Base-by-base conservation (phyloP, 768 basidiomycete genomes). In the Suillus brevipes region DNA sequence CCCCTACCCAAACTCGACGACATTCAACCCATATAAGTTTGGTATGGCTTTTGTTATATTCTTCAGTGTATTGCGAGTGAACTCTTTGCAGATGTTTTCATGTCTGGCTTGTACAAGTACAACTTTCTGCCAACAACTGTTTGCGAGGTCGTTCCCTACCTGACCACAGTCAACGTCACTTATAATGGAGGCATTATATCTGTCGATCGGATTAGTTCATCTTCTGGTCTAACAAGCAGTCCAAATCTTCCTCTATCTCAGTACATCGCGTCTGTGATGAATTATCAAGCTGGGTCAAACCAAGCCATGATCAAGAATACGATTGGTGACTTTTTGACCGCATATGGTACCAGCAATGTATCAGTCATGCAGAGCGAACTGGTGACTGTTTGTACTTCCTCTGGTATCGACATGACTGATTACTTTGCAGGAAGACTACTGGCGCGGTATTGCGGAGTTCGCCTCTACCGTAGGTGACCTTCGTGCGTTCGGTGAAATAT, bases 121-220 rank as follows among this genome's bases (percentile, higher is more conserved):
- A 5, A 12, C 38, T 72, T 71, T 20, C 60, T 71, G 3, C 57
- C 68, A 1, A 18, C 50, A 4, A 60, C 40, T 1, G 13, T 65
- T 5, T 71, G 70, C 53, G 25, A 37, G 31, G 63, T 72, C 14
- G 47, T 47, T 18, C 70, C 65, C n/a, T 63, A 64, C 37, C 13
- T 64, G 53, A 47, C 52, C 4, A 71, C 65, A 13, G 64, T 68
- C 23, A 59, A 42, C 13, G 70, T 72, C n/a, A 63, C 1, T 6
- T 72, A 72, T 42, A 31, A 53, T 16, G 57, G 28, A 34, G 64
- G 37, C 23, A 14, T 53, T 3, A 37, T 69, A 38, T 28, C 36
- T 40, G 50, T 62, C 12, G 37, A 37, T 20, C 36, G 6, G 10
- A 23, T 60, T 42, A 8, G 10, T 8, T 6, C 28, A 13, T 60